Evolutionary conservation across 768 basidiomycete species (phyloP).

Genomic region (Exidia glandulosa): DNA sequence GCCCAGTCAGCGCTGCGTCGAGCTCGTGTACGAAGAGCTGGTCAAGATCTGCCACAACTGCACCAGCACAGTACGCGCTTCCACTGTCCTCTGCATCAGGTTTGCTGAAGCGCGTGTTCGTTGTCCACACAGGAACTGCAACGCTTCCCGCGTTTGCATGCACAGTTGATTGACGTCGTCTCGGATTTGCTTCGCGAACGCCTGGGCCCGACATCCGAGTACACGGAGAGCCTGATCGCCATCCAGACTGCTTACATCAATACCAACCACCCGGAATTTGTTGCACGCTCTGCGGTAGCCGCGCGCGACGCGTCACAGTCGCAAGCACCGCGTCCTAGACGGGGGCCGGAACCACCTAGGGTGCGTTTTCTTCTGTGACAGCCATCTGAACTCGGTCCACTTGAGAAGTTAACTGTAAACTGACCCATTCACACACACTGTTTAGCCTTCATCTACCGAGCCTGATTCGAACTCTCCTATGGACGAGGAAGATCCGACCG

Average conservation of each 20-base stretch:
- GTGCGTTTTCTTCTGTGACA: slow-evolving; percentile 29
- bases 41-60: slow-evolving; percentile 99
- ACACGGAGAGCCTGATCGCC: slow-evolving; percentile 87
- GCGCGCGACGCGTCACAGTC: slow-evolving; percentile 18
- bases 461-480: slow-evolving; percentile 38
- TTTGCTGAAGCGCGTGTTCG: background rate
- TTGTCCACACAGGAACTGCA: slow-evolving; percentile 74
- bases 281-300: slow-evolving; percentile 61
- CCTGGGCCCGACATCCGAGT: slow-evolving; percentile 92
- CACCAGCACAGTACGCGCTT: slow-evolving; percentile 63
- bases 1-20: slow-evolving; percentile 90
- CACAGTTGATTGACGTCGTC: slow-evolving; percentile 92
- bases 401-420: slow-evolving; percentile 12
- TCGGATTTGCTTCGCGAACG: slow-evolving; percentile 92
- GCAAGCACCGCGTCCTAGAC: slow-evolving; percentile 31
- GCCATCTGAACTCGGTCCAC: background rate
- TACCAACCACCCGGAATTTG: slow-evolving; percentile 94
- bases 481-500: slow-evolving; percentile 50
- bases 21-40: slow-evolving; percentile 95
- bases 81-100: background rate
- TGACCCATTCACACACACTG: slow-evolving; percentile 10
- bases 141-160: slow-evolving; percentile 87
- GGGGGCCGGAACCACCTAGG: slow-evolving; percentile 29
- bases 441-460: slow-evolving; percentile 55
- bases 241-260: slow-evolving; percentile 99